Evolutionary conservation across 805 yeast genomes (phyloP), one percentile per base, ranked within the genome.

Genomic region (Metschnikowia rubicola): DNA sequence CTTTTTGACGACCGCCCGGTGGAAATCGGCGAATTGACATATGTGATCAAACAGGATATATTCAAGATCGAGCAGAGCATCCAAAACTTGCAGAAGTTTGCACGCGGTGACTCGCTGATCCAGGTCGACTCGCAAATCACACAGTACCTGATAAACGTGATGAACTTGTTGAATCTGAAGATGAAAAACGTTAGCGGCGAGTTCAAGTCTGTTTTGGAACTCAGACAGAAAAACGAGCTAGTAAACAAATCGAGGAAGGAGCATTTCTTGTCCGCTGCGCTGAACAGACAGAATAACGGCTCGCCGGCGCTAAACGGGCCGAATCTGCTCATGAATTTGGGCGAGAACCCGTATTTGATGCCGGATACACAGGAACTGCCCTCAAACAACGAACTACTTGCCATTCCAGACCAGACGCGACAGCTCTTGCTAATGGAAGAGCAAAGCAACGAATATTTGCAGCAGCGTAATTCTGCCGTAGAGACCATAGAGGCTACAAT

Each of bases 401-500:
- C 88, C 19, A 74, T 92, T 34, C 97, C 97, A 0, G 82, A 84
- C 60, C 96, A 89, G 61, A 86, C 92, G 34, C 65, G 69, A 48
- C 96, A 90, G 58, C 84, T 87, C 56, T 66, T 89, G 57, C 73
- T 88, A 59, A 68, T 91, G 65, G 97, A 92, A 59, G 96, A 91
- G 65, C 96, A 89, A 57, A 82, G 81, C 54, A 70, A 72, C 35
- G 77, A 74, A 50, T 94, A 94, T 62, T 70, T 91, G 46, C 92
- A 84, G 59, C 94, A 86, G 56, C 78, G 99, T 59, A 84, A 83
- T 58, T 66, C 83, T 39, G 99, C 99, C 0, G 97, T 94, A 43
- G 98, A 92, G 62, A 88, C 97, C 0, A 94, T 94, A 42, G 99
- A 94, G 64, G 79, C 89, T n/a, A 94, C 99, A 0, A 94, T 94